Evolutionary conservation across 257 asterid genomes (phyloP).

Genomic region (Nicotiana noctiflora): DNA sequence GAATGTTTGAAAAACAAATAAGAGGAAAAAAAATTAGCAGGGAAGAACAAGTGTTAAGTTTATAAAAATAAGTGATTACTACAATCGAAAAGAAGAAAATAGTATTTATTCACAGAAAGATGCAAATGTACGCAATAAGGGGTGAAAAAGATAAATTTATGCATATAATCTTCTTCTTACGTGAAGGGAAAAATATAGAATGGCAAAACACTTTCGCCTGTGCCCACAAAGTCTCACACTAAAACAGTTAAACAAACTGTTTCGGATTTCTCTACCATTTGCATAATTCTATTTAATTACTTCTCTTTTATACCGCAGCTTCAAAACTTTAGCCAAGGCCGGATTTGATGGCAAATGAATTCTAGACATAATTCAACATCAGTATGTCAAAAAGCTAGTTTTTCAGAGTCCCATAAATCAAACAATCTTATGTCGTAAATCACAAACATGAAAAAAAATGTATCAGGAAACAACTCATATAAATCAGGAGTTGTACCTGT

Average conservation of each 20-base stretch:
- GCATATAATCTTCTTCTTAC: background rate
- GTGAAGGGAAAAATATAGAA: background rate
- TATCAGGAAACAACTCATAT: background rate
- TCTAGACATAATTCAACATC: background rate
- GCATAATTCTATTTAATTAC: background rate
- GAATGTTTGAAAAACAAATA: background rate
- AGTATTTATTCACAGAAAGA: background rate
- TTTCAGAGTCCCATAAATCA: background rate
- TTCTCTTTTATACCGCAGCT: background rate
- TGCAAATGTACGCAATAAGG: background rate
- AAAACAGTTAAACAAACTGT: background rate
- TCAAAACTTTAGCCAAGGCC: background rate
- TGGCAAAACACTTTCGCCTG: background rate
- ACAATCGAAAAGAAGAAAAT: background rate
- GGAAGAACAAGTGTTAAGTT: background rate
- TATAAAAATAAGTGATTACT: background rate
- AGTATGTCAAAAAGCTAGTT: background rate
- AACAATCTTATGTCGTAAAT: background rate
- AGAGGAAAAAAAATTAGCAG: background rate
- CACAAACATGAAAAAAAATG: background rate
- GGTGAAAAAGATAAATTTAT: background rate
- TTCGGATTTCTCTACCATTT: background rate
- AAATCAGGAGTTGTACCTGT: conserved; percentile 48
- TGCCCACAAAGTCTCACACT: background rate
- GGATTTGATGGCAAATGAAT: background rate